Evolutionary conservation across 176 grass and related monocot species (phyloP).

Genomic region (Avena atlantica): DNA sequence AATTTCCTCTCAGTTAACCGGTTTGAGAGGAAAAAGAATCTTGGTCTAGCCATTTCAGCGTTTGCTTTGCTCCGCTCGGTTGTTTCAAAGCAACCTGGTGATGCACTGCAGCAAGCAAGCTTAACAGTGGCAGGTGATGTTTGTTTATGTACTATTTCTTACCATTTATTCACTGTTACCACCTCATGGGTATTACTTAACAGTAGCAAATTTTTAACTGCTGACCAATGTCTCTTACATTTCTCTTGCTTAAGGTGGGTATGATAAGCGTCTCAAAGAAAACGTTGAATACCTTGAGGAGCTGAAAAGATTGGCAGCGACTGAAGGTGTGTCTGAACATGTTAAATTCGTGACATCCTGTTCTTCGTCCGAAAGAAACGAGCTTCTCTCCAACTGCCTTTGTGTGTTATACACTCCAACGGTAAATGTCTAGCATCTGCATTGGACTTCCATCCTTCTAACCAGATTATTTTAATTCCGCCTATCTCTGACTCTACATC

Average conservation of each 20-base stretch:
- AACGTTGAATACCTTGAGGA: constrained; percentile 93
- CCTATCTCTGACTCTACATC: constrained; percentile 17
- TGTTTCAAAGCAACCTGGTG: constrained; percentile 47
- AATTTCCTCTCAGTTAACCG: constrained; percentile 96
- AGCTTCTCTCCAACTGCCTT: constrained; percentile 86
- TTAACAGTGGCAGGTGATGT: constrained; percentile 87
- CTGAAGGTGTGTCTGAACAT: constrained; percentile 63
- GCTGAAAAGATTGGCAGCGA: constrained; percentile 66
- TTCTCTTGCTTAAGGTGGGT: constrained; percentile 67
- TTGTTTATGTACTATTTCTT: constrained; percentile 19
- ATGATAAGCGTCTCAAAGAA: constrained; percentile 91
- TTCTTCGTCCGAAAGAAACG: constrained; percentile 88
- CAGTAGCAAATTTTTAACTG: neutral
- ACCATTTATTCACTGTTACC: constrained; percentile 1
- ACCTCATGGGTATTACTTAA: neutral
- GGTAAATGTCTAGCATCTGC: constrained; percentile 46
- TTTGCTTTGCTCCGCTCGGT: constrained; percentile 77
- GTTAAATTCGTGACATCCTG: constrained; percentile 90
- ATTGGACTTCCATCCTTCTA: neutral
- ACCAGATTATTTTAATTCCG: constrained; percentile 9
- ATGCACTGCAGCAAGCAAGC: constrained; percentile 56
- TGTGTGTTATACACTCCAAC: constrained; percentile 92
- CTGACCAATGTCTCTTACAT: neutral
- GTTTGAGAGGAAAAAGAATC: constrained; percentile 99
- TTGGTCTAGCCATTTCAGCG: constrained; percentile 85